These are phyloP conservation scores for Salvia rosmarinus DNA, from an alignment of 257 asterid genomes.

Conservation along the genomic window DNA sequence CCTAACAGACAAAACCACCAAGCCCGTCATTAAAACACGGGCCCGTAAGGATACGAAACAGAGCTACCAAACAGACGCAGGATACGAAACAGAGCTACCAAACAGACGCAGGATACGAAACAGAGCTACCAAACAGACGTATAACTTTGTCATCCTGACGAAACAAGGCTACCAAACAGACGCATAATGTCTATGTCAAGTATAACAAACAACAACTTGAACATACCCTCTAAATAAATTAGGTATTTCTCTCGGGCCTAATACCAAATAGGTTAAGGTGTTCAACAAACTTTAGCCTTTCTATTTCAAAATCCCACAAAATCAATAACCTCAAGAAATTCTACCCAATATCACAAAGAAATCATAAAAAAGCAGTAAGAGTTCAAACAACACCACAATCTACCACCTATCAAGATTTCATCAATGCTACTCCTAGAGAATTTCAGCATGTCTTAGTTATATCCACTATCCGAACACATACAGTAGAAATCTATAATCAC, in stretches of 20 bases:
- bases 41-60: too few relatives aligned
- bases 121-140: too few relatives aligned
- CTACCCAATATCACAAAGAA: not conserved
- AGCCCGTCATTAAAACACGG: too few relatives aligned
- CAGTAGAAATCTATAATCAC: not conserved
- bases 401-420: not conserved
- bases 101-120: too few relatives aligned
- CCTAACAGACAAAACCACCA: too few relatives aligned
- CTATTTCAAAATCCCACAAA: not conserved
- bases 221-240: not conserved
- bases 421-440: not conserved
- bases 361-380: not conserved
- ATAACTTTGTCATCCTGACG: too few relatives aligned
- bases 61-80: too few relatives aligned
- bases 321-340: slow-evolving; percentile 5
- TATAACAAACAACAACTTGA: not conserved
- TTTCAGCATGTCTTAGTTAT: not conserved
- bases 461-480: not conserved
- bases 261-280: not conserved
- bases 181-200: slow-evolving; percentile 5
- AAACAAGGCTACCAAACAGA: too few relatives aligned
- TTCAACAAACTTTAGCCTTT: not conserved
- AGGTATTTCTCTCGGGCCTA: not conserved
- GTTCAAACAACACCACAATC: slow-evolving; percentile 7
- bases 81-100: too few relatives aligned